phyloP scores from a whole-genome alignment of 2,329 filamentous ascomycete genomes.

The Curvularia spicifera region DNA sequence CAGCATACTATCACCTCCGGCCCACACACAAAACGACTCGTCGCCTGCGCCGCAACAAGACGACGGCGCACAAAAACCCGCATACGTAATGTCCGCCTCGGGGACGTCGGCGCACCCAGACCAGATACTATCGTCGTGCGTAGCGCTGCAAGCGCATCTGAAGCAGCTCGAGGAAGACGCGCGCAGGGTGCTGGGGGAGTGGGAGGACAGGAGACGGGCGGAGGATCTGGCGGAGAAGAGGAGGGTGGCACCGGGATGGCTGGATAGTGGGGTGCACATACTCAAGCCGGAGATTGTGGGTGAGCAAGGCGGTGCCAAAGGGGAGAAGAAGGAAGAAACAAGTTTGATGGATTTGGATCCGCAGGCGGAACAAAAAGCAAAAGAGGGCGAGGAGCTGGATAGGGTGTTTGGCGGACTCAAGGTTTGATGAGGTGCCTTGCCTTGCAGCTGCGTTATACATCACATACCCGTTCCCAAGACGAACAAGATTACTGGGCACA shows the following conservation, averaged over 20 bases:
- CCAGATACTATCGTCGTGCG: conserved; percentile 83
- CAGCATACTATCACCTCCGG: conserved; percentile 60
- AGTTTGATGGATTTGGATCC: conserved; percentile 29
- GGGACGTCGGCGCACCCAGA: conserved; percentile 79
- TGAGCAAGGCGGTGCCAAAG: conserved; percentile 44
- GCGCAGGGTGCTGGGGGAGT: conserved; percentile 68
- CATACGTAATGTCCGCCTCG: conserved; percentile 77
- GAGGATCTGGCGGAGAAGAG: conserved; percentile 80
- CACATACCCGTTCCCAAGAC: not conserved
- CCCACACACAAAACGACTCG: conserved; percentile 54
- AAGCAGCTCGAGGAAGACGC: conserved; percentile 71
- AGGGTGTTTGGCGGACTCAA: conserved; percentile 71
- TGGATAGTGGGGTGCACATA: conserved; percentile 71
- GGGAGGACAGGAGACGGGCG: conserved; percentile 70
- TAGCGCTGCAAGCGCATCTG: conserved; percentile 77
- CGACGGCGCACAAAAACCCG: conserved; percentile 56
- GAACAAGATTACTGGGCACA: not conserved
- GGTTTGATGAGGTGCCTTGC: conserved; percentile 2
- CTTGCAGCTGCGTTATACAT: not conserved
- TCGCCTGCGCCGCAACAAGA: conserved; percentile 19
- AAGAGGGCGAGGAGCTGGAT: conserved; percentile 66
- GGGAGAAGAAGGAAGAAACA: conserved; percentile 26
- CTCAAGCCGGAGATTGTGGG: conserved; percentile 67
- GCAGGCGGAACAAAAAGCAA: conserved; percentile 41
- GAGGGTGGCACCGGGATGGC: conserved; percentile 78